Conservation (phyloP, 225 moss, liverwort and hornwort species). For the Antitrichia curtipendula region DNA sequence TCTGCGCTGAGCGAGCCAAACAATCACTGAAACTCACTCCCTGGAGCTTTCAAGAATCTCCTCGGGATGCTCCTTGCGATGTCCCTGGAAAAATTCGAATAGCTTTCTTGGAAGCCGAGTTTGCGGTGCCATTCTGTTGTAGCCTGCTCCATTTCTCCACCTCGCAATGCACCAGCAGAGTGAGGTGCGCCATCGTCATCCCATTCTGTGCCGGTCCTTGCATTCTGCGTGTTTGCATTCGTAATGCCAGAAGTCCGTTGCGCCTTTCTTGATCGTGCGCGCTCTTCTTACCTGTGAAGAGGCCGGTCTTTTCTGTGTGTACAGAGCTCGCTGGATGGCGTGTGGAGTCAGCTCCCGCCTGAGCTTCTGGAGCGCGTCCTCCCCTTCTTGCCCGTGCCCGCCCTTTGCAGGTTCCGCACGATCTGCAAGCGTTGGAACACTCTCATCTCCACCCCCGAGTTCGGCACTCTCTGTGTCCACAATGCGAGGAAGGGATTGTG, state of each 20-base stretch:
- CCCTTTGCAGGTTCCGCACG: background rate
- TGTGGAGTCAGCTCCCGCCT: background rate
- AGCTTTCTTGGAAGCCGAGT: background rate
- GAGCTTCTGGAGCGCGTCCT: constrained; percentile 3
- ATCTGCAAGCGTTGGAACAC: background rate
- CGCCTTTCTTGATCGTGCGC: background rate
- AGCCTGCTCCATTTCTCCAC: background rate
- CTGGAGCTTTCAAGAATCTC: background rate
- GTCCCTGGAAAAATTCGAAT: background rate
- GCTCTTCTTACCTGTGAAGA: background rate
- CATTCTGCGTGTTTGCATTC: background rate
- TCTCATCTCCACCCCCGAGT: constrained; percentile 1
- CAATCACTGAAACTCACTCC: background rate
- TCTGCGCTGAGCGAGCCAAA: background rate
- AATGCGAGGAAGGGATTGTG: background rate
- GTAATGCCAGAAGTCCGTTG: background rate
- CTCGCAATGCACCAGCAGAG: background rate
- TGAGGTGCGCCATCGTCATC: background rate
- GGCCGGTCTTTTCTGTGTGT: background rate
- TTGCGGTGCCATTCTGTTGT: background rate
- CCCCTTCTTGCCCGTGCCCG: background rate
- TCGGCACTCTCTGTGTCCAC: background rate
- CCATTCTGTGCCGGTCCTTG: background rate
- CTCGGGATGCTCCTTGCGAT: background rate
- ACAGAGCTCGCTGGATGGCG: background rate